Conservation (phyloP, 192 early-diverging fungal genomes). For the Umbelopsis ramanniana region DNA sequence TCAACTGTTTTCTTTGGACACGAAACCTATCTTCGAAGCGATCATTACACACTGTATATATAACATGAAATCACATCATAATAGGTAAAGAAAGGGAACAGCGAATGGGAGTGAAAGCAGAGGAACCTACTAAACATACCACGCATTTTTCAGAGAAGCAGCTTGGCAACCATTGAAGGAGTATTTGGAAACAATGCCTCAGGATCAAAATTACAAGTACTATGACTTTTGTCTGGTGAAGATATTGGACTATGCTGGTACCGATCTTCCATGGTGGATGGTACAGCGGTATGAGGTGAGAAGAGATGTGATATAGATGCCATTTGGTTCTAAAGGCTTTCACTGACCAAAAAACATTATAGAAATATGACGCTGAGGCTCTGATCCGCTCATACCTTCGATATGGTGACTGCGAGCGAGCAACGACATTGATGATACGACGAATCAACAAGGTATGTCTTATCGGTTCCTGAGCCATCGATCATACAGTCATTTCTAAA, state of each 20-base stretch:
- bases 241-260: background rate
- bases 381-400: conserved; percentile 19
- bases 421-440: background rate
- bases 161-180: background rate
- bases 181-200: background rate
- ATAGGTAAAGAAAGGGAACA: background rate
- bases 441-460: conserved; percentile 10
- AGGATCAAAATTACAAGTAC: conserved; percentile 12
- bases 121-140: background rate
- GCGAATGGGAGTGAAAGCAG: background rate
- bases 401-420: conserved; percentile 12
- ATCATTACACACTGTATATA: conserved; percentile 14
- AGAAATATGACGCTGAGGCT: conserved; percentile 10
- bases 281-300: background rate
- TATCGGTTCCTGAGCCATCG: background rate
- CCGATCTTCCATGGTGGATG: conserved; percentile 2
- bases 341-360: background rate
- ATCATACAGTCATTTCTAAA: background rate
- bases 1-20: background rate
- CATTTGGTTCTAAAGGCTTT: background rate
- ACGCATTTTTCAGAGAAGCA: background rate
- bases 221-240: conserved; percentile 8
- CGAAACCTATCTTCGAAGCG: background rate
- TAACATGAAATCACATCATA: conserved; percentile 17
- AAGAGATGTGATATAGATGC: background rate